phyloP scores from a whole-genome alignment of 2,329 filamentous ascomycete genomes.

The Drechslerella coelobrocha region DNA sequence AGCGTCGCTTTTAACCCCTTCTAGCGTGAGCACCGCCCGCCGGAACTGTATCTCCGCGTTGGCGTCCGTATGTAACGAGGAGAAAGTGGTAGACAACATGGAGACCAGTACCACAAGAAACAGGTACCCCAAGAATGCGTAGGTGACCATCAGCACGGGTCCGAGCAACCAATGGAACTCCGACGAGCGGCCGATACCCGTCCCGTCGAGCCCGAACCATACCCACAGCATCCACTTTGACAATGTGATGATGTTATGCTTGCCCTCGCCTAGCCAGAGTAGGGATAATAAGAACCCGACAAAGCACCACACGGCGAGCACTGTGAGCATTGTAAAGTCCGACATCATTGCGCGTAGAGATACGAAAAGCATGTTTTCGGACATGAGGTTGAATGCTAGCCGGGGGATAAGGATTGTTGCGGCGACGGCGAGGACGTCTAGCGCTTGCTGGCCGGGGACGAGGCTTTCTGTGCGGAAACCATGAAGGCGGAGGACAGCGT shows the following conservation, averaged over 20 bases:
- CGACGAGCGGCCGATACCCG: constrained; percentile 65
- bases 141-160: constrained; percentile 79
- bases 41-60: constrained; percentile 85
- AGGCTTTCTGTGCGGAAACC: constrained; percentile 65
- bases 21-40: constrained; percentile 78
- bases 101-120: constrained; percentile 90
- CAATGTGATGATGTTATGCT: constrained; percentile 71
- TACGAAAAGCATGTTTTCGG: constrained; percentile 83
- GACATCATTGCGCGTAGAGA: constrained; percentile 83
- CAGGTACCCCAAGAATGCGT: constrained; percentile 83
- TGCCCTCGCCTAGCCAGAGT: constrained; percentile 75
- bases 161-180: constrained; percentile 82
- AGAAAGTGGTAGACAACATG: constrained; percentile 84
- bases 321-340: constrained; percentile 79
- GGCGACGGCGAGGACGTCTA: constrained; percentile 79
- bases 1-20: constrained; percentile 83
- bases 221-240: constrained; percentile 93
- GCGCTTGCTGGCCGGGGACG: constrained; percentile 69
- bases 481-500: constrained; percentile 72
- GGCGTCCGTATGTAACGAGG: constrained; percentile 76
- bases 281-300: constrained; percentile 80
- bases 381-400: constrained; percentile 80
- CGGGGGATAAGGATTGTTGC: constrained; percentile 79
- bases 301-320: constrained; percentile 82
- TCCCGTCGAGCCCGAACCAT: constrained; percentile 85